Evolutionary conservation across 2,329 filamentous ascomycete species (phyloP).

Genomic region (Colletotrichum liaoningense): DNA sequence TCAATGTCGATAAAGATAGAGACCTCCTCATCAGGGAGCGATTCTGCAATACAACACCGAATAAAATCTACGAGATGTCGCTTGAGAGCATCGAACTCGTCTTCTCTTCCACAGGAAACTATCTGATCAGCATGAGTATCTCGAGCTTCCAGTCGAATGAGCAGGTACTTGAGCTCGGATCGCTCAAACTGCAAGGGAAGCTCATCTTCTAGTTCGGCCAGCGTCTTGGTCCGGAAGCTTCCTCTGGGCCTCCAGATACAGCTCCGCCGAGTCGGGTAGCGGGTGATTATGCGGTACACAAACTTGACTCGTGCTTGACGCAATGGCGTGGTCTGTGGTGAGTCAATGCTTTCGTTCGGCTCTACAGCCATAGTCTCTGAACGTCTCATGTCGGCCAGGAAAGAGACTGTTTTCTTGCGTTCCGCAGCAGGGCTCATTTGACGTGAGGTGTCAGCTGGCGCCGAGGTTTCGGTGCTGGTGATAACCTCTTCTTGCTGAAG

Average conservation of each 20-base stretch:
- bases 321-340: background rate
- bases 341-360: background rate
- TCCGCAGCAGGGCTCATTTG: background rate
- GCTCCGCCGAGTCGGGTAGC: background rate
- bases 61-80: background rate
- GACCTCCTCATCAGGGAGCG: background rate
- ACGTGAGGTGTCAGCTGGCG: too few species aligned
- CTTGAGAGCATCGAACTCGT: background rate
- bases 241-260: background rate
- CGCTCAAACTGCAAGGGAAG: background rate
- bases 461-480: background rate
- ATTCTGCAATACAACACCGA: background rate
- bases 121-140: background rate
- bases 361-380: background rate
- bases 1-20: background rate
- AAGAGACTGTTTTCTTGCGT: background rate
- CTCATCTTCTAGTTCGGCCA: background rate
- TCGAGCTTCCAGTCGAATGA: background rate
- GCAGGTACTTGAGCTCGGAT: background rate
- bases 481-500: background rate
- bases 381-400: background rate
- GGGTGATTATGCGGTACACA: background rate
- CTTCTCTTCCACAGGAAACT: background rate
- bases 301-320: background rate
- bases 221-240: background rate